Evolutionary conservation across 2,329 filamentous ascomycete species (phyloP).

Genomic region (Sclerotiophoma versabilis): DNA sequence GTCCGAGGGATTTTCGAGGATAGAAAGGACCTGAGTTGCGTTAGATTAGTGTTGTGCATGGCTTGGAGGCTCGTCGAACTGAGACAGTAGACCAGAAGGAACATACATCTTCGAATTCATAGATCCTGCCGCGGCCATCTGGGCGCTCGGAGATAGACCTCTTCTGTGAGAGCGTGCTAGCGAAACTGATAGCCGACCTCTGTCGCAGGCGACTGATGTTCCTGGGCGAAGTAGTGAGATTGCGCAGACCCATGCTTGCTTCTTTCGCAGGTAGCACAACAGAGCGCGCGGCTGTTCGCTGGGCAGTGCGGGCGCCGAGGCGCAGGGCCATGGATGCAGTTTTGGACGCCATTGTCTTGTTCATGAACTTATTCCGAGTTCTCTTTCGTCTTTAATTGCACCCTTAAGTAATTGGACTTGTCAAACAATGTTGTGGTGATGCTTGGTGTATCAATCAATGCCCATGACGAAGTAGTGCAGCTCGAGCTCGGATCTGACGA

Average conservation of each 20-base stretch:
- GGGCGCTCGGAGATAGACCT: slow-evolving; percentile 19
- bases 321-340: slow-evolving; percentile 8
- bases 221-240: not conserved
- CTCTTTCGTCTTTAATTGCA: no score
- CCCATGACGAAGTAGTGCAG: slow-evolving; percentile 18
- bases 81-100: not conserved
- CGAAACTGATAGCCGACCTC: not conserved
- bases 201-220: not conserved
- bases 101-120: slow-evolving; percentile 50
- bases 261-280: slow-evolving; percentile 14
- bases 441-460: not conserved
- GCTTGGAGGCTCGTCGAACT: not conserved
- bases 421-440: not conserved
- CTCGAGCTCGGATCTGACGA: slow-evolving; percentile 25
- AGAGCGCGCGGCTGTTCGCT: slow-evolving; percentile 8
- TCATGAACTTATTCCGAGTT: not conserved
- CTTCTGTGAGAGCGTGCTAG: slow-evolving; percentile 5
- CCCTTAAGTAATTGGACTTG: no score
- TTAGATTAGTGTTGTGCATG: not conserved
- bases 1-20: slow-evolving; percentile 37
- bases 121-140: slow-evolving; percentile 50
- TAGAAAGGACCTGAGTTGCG: slow-evolving; percentile 41
- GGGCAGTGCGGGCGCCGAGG: slow-evolving; percentile 8
- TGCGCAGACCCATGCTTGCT: slow-evolving; percentile 17
- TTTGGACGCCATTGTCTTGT: slow-evolving; percentile 7